Percentiles rank a stretch among this genome's conserved stretches.
phyloP scores from a whole-genome alignment of 2,329 filamentous ascomycete species.

The Fusarium napiforme region DNA sequence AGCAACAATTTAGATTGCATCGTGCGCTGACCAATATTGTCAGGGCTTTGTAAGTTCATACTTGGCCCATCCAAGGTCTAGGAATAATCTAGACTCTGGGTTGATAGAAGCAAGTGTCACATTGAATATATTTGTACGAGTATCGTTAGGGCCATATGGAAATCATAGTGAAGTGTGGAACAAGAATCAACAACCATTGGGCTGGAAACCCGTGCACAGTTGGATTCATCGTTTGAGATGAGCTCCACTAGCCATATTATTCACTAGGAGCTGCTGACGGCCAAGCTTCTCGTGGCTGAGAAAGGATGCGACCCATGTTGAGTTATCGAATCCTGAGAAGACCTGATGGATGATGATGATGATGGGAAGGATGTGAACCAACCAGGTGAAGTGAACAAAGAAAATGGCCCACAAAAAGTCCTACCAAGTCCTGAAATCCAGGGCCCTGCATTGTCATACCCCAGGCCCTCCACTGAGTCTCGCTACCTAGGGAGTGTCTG shows the following conservation, averaged over 20 bases:
- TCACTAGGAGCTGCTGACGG: background rate
- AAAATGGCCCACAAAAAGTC: conserved; percentile 12
- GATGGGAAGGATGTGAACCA: background rate
- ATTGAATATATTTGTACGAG: background rate
- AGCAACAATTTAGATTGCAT: no score
- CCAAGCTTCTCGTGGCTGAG: background rate
- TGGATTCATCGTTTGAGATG: background rate
- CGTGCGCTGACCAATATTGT: background rate
- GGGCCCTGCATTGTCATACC: conserved; percentile 4
- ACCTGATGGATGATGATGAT: background rate
- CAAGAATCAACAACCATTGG: background rate
- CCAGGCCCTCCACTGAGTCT: background rate
- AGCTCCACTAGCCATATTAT: background rate
- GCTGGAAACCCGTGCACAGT: background rate
- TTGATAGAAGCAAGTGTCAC: background rate
- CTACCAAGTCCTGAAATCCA: conserved; percentile 19
- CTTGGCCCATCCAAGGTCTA: background rate
- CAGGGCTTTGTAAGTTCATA: background rate
- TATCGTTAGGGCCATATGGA: background rate
- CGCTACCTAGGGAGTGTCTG: no score
- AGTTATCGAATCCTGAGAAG: background rate
- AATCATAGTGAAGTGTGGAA: background rate
- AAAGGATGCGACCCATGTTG: conserved; percentile 4
- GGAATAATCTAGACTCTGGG: background rate
- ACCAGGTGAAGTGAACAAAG: background rate